A percentile compares a stretch with the other conserved stretches of the same genome.
phyloP scores from a whole-genome alignment of 768 basidiomycete genomes.

The Tulasnella sp. region DNA sequence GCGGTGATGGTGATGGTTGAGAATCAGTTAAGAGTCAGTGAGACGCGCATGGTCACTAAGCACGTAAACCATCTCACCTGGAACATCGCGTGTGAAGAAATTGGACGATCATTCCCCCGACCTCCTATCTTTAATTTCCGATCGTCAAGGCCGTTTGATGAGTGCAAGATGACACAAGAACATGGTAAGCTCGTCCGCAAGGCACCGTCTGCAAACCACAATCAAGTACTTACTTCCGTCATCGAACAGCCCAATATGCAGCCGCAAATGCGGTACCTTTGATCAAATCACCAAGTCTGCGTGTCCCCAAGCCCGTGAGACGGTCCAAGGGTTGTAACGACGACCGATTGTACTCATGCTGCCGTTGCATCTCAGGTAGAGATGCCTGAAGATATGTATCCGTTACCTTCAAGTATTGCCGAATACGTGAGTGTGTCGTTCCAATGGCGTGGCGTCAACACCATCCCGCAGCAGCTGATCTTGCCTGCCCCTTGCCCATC shows the following conservation, averaged over 20 bases:
- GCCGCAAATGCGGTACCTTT: constrained; percentile 68
- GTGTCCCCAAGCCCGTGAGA: constrained; percentile 66
- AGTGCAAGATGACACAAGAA: constrained; percentile 12
- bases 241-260: constrained; percentile 73
- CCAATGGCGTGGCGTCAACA: neutral
- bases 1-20: neutral
- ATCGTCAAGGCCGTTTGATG: neutral
- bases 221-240: too few species aligned
- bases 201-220: too few species aligned
- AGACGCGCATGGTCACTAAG: neutral
- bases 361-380: constrained; percentile 44
- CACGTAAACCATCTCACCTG: neutral
- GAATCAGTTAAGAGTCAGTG: neutral
- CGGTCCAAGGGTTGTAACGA: constrained; percentile 18
- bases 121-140: neutral
- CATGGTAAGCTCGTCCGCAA: constrained; percentile 6
- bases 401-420: constrained; percentile 80
- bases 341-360: too few species aligned
- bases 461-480: neutral
- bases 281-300: constrained; percentile 85
- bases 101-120: neutral
- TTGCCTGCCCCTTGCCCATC: constrained; percentile 9
- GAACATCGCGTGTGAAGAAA: neutral
- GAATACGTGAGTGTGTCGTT: constrained; percentile 55
- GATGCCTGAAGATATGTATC: constrained; percentile 86